Evolutionary conservation across 2,329 filamentous ascomycete genomes (phyloP), one percentile per base, ranked within the genome.

Genomic region (Podosphaera xanthii): DNA sequence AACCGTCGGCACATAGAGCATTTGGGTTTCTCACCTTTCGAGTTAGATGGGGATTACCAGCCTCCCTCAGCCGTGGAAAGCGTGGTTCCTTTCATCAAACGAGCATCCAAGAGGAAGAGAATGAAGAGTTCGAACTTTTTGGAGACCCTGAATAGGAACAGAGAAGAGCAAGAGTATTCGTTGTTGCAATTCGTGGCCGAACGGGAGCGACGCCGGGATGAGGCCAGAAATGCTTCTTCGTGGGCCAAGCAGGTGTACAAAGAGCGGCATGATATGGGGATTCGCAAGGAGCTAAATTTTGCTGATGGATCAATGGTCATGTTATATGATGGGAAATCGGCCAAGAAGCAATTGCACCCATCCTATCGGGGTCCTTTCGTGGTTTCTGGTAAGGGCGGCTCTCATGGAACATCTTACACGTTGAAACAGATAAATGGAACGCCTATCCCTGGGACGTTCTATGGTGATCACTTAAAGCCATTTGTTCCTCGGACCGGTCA

Each of bases 261-360:
- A n/a, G 35, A 42, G 9, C 35, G 35, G 14, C 53, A 55, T 33
- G 34, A 55, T 42, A n/a, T 55, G 35, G 53, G 35, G 4, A 55
- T 55, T n/a, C 53, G 53, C 30, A 55, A 55, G 35, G n/a, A 55
- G 12, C 4, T 30, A 31, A 55, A 30, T 40, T 30, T 55, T 30
- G 53, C 3, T 33, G 31, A 55, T 55, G 6, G n/a, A 31, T 22
- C 35, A 38, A 8, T 58, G 31, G 57, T 58, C 34, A 58, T 58
- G 57, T 30, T 52, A 22, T 52, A 58, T 52, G 46, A 58, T 58
- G 48, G 46, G 9, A 52, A 58, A 33, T 58, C 57, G 10, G 57
- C 57, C 3, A 53, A 53, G 31, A 58, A 58, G 31, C 33, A 58
- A 12, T 44, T 58, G 9, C 44, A 52, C 34, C 38, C 40, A 33